phyloP scores from a whole-genome alignment of 1,284 basidiomycete species.

The Thecaphora frezii region DNA sequence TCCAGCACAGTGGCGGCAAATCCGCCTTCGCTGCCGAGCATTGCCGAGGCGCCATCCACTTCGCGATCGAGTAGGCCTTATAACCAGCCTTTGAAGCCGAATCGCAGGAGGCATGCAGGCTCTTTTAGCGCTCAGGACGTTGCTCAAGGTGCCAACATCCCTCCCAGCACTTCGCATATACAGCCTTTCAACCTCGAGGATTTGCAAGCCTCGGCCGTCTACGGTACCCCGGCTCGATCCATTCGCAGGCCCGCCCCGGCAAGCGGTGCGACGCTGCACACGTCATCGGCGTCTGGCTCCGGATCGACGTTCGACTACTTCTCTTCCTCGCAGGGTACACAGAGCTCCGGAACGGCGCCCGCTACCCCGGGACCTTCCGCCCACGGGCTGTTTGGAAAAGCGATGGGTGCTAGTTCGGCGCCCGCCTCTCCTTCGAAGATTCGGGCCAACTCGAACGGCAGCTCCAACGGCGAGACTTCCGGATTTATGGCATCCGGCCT shows the following conservation, averaged over 20 bases:
- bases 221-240: slow-evolving; percentile 19
- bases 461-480: slow-evolving; percentile 7
- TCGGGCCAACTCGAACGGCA: slow-evolving; percentile 24
- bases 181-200: slow-evolving; percentile 33
- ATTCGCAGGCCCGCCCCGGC: neutral
- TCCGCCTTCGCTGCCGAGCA: slow-evolving; percentile 38
- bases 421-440: slow-evolving; percentile 5
- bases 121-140: slow-evolving; percentile 53
- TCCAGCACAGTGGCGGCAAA: neutral
- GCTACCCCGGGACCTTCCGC: too few relatives aligned
- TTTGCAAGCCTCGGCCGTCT: slow-evolving; percentile 24
- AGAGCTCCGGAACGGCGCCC: too few relatives aligned
- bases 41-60: slow-evolving; percentile 44
- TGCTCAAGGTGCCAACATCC: slow-evolving; percentile 43
- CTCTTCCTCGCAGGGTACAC: neutral
- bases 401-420: neutral
- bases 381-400: neutral
- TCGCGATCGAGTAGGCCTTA: slow-evolving; percentile 16
- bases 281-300: neutral
- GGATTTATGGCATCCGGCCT: neutral
- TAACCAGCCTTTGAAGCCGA: slow-evolving; percentile 18
- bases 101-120: slow-evolving; percentile 42
- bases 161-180: slow-evolving; percentile 18
- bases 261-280: neutral
- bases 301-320: neutral